A percentile compares a stretch with the other conserved stretches of the same genome.
Conservation (phyloP, 768 basidiomycete species). For the Crassisporium funariophilum region DNA sequence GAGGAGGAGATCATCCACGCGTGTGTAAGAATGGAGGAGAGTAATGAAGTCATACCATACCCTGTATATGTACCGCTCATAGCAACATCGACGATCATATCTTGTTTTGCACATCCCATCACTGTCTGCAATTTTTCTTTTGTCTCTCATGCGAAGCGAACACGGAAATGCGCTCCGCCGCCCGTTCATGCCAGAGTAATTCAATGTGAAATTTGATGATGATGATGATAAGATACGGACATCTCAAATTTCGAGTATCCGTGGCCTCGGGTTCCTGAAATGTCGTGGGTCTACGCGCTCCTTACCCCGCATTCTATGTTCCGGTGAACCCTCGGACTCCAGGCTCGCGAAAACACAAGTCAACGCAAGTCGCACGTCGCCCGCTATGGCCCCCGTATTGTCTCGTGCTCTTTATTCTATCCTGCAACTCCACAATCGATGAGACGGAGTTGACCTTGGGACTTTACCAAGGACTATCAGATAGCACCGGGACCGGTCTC, state of each 20-base stretch:
- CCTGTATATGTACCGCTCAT: conserved; percentile 34
- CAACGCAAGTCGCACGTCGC: conserved; percentile 3
- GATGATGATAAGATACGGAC: conserved; percentile 11
- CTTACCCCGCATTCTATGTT: conserved; percentile 19
- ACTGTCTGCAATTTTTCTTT: conserved; percentile 16
- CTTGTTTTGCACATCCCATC: conserved; percentile 24
- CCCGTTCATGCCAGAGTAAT: neutral
- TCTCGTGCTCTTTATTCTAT: no score
- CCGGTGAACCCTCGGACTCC: conserved; percentile 16
- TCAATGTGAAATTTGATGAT: conserved; percentile 4
- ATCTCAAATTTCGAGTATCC: conserved; percentile 4
- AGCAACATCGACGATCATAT: conserved; percentile 30
- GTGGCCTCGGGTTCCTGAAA: conserved; percentile 22
- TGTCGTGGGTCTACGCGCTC: conserved; percentile 10
- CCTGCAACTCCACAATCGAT: no score
- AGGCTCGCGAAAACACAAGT: neutral
- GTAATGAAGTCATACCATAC: conserved; percentile 38
- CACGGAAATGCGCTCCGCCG: conserved; percentile 22
- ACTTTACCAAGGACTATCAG: no score
- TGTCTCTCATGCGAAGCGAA: conserved; percentile 4
- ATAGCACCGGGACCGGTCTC: no score
- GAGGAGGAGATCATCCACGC: conserved; percentile 12
- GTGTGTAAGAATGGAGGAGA: conserved; percentile 32
- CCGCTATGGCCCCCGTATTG: no score
- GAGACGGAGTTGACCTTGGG: no score